Evolutionary conservation across 805 yeast genomes (phyloP), one percentile per base, ranked within the genome.

Genomic region (Ogataea glucozyma): DNA sequence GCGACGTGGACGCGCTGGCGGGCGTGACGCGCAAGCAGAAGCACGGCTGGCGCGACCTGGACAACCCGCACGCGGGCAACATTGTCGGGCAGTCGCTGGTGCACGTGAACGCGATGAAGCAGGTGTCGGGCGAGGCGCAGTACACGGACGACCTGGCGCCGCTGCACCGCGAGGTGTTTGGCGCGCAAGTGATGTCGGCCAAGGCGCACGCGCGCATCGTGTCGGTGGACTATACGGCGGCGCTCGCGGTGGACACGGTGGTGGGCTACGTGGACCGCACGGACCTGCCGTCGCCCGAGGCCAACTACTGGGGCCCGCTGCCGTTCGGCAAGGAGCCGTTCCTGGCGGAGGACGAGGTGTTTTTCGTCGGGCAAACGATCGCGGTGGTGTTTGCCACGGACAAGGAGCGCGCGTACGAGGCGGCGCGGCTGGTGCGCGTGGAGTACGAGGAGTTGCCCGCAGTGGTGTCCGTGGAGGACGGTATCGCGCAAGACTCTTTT

Each of bases 131-230:
- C 12, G 76, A 72, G 44, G 76, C 76, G 0, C 54, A 57, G 17
- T 72, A 72, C 41, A 62, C 71, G 3, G 76, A 71, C 45, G 78
- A 72, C 46, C 56, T 71, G 16, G 73, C 76, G 3, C 69, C 71
- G 5, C 60, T 55, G 10, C 66, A 64, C 48, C 51, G 59, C n/a
- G 77, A 72, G 50, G 49, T 70, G 1, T 66, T 66, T 52, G 75
- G 68, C 23, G 74, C 66, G 7, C 75, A 70, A 41, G 70, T 72
- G n/a, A 47, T 67, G 54, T 67, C 75, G 3, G 49, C 70, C 11
- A 65, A 62, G 31, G 72, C 77, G 1, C 70, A 65, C 40, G 78
- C 76, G 6, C 69, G 65, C 44, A 51, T 72, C n/a, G 16, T 60
- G 17, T 61, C 66, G n/a, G 60, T 72, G 9, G 75, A 72, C 50